Evolutionary conservation across 2,329 filamentous ascomycete genomes (phyloP).

Genomic region (Pseudonectria foliicola): DNA sequence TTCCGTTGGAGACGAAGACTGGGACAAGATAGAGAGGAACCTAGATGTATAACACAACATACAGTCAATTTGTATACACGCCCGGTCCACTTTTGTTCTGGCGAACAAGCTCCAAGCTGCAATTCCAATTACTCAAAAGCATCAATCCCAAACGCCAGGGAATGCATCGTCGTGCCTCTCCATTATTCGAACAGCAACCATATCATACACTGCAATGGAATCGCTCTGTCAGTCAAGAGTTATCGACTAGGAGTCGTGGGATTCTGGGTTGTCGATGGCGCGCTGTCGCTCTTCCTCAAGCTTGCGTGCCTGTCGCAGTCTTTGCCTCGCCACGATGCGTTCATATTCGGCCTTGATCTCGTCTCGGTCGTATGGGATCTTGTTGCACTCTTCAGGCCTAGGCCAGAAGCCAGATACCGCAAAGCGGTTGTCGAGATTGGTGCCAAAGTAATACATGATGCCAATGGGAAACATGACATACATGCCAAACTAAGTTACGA

Average conservation of each 20-base stretch:
- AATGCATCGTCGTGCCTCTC: constrained; percentile 12
- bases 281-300: constrained; percentile 28
- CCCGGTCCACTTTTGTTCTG: not conserved
- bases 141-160: constrained; percentile 17
- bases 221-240: not conserved
- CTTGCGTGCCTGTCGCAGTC: constrained; percentile 64
- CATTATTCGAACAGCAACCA: constrained; percentile 4
- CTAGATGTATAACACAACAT: constrained; percentile 37
- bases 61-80: not conserved
- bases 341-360: constrained; percentile 79
- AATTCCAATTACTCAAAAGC: constrained; percentile 11
- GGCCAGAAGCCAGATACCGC: constrained; percentile 91
- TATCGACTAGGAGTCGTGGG: constrained; percentile 8
- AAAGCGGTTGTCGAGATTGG: constrained; percentile 92
- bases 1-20: constrained; percentile 42
- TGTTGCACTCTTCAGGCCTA: constrained; percentile 67
- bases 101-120: constrained; percentile 5
- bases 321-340: constrained; percentile 55
- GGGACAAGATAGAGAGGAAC: constrained; percentile 46
- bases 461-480: constrained; percentile 98
- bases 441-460: constrained; percentile 99
- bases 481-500: constrained; percentile 73
- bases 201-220: constrained; percentile 15
- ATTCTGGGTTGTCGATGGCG: constrained; percentile 19
- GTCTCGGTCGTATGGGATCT: constrained; percentile 67